Conservation (phyloP, 2,329 filamentous ascomycete genomes). For the Esteya vermicola region DNA sequence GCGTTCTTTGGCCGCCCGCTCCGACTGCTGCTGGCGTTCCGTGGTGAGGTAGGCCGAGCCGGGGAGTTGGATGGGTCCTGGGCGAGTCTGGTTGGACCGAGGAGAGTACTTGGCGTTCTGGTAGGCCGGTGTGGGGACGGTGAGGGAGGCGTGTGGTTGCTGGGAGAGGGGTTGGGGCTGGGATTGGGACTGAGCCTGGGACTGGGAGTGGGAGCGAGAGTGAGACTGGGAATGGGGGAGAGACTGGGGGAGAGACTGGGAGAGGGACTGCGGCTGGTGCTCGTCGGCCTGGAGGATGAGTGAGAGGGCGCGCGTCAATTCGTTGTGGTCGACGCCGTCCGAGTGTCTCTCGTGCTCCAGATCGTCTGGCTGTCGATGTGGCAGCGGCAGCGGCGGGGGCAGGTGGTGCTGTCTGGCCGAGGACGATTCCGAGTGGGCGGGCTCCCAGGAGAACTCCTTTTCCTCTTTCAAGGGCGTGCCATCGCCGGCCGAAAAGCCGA, state of each 20-base stretch:
- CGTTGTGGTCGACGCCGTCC: slow-evolving; percentile 11
- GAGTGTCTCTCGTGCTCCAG: slow-evolving; percentile 4
- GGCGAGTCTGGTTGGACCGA: not conserved
- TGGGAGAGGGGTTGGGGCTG: no score
- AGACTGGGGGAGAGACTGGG: no score
- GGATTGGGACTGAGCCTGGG: no score
- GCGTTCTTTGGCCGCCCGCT: slow-evolving; percentile 19
- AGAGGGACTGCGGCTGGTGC: not conserved
- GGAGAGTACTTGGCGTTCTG: no score
- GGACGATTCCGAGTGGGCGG: not conserved
- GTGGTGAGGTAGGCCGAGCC: slow-evolving; percentile 8
- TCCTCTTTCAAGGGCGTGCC: slow-evolving; percentile 1
- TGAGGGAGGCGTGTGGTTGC: no score
- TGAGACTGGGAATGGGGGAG: no score
- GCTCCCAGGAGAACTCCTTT: not conserved
- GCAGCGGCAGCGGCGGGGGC: not conserved
- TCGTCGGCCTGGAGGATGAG: slow-evolving; percentile 9
- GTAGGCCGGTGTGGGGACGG: no score
- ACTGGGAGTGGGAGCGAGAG: no score
- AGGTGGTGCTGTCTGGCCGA: not conserved
- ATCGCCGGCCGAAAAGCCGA: slow-evolving; percentile 9
- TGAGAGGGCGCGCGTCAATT: slow-evolving; percentile 8
- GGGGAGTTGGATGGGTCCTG: not conserved
- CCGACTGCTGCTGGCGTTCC: slow-evolving; percentile 13
- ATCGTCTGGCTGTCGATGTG: no score